Evolutionary conservation across 129 eudicot species (phyloP).

Genomic region (Dittrichia graveolens): DNA sequence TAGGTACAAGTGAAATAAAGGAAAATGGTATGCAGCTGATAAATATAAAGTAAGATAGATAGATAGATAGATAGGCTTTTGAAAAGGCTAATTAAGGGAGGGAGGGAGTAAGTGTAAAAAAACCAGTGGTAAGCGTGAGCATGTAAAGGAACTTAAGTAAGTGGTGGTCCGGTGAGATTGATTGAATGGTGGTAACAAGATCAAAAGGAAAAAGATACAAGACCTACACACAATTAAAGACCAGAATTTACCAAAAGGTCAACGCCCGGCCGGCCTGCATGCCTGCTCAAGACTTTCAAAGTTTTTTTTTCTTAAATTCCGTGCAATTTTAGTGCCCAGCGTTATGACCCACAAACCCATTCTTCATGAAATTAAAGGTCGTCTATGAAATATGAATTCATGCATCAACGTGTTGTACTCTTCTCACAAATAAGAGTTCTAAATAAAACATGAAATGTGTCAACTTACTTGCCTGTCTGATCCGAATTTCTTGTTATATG

Average conservation of each 20-base stretch:
- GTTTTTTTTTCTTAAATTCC: constrained; percentile 69
- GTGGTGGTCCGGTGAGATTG: constrained; percentile 69
- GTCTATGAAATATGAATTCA: constrained; percentile 1
- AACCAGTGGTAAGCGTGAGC: constrained; percentile 67
- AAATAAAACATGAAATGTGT: too few species aligned
- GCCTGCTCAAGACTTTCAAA: too few species aligned
- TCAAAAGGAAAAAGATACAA: constrained; percentile 40
- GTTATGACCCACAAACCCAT: constrained; percentile 28
- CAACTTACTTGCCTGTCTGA: too few species aligned
- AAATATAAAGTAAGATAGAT: constrained; percentile 34
- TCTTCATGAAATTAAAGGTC: constrained; percentile 14
- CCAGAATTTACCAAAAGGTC: constrained; percentile 46
- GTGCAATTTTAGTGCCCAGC: constrained; percentile 42
- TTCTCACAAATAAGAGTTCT: neutral
- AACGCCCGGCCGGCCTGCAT: too few species aligned
- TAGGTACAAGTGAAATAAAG: constrained; percentile 24
- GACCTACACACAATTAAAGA: constrained; percentile 20
- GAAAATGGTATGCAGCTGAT: constrained; percentile 22
- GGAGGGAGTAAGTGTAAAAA: constrained; percentile 4
- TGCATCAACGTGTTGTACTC: neutral
- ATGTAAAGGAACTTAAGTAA: constrained; percentile 38
- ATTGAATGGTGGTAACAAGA: constrained; percentile 46
- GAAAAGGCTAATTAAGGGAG: constrained; percentile 39
- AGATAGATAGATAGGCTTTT: too few species aligned
- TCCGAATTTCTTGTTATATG: too few species aligned